A percentile compares a stretch with the other conserved stretches of the same genome.
These are phyloP conservation scores for Rhynchosporium agropyri DNA, from an alignment of 2,329 filamentous ascomycete species.

Conservation along the genomic window DNA sequence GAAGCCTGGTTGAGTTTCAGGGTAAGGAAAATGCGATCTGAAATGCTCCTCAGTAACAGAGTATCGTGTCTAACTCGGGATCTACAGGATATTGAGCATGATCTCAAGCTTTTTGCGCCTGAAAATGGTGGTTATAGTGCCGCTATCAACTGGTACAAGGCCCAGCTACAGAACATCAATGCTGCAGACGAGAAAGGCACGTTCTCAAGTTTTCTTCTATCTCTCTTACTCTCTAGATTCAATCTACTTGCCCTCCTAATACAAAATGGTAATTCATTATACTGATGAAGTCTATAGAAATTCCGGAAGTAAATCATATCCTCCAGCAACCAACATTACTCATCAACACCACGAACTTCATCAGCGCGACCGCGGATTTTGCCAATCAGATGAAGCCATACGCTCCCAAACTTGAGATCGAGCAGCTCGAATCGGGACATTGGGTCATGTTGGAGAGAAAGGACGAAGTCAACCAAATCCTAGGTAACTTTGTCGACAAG, in stretches of 20 bases:
- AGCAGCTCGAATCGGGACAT: slow-evolving; percentile 25
- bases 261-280: background rate
- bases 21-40: slow-evolving; percentile 10
- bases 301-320: slow-evolving; percentile 23
- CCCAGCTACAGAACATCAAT: slow-evolving; percentile 34
- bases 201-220: background rate
- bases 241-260: background rate
- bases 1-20: slow-evolving; percentile 22
- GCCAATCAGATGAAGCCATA: slow-evolving; percentile 26
- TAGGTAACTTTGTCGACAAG: slow-evolving; percentile 21
- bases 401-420: slow-evolving; percentile 14
- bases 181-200: slow-evolving; percentile 24
- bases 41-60: background rate
- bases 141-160: slow-evolving; percentile 30
- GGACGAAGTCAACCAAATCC: slow-evolving; percentile 26
- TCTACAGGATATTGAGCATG: slow-evolving; percentile 23
- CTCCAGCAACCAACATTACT: slow-evolving; percentile 27
- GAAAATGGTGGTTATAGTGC: slow-evolving; percentile 26
- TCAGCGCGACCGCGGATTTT: slow-evolving; percentile 25
- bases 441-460: slow-evolving; percentile 31
- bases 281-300: slow-evolving; percentile 15
- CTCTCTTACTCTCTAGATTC: background rate
- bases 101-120: slow-evolving; percentile 20
- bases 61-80: background rate
- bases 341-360: slow-evolving; percentile 23